Evolutionary conservation across 1,284 basidiomycete genomes (phyloP), one percentile per base, ranked within the genome.

Genomic region (Coniferiporia sulphurascens): DNA sequence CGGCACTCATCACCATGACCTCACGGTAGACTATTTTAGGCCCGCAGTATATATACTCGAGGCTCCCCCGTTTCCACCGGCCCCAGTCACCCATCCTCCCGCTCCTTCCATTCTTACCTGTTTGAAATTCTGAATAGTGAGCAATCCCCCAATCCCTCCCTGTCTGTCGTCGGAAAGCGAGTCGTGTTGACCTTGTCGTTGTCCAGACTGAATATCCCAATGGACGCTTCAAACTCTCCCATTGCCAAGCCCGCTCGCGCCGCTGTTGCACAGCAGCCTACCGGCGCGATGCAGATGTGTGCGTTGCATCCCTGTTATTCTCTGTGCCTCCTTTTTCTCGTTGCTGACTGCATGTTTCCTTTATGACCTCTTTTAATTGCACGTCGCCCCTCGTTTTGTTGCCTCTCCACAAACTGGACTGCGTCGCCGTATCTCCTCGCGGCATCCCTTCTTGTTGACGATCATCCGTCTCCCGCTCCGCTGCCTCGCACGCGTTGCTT

Each of bases 231-330:
- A 10, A 51, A 58, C 35, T 10, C 36, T 13, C 52, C 41, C 17
- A 52, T 60, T 15, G 36, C 53, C 8, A 56, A 51, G 53, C 59
- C 53, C 36, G 59, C 59, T 46, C 59, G 59, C 17, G 59, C 53
- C 27, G 55, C 55, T 12, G 59, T 61, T 27, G 59, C 55, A 8
- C 32, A 61, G 44, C 59, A 61, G 36, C 59, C 59, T 9, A 53
- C 45, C 12, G 55, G 50, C 3, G 48, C 43, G 21, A 57, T 61
- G 21, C 59, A 60, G 41, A 60, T 60, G 59, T 48, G 59, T 56
- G 35, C 27, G 53, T 52, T 3, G 27, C 27, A 27, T 27, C 5
- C 5, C 5, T 27, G 27, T 27, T n/a, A n/a, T n/a, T n/a, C n/a
- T 27, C 27, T 27, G 27, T 27, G 5, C 27, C 27, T 27, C 27